Base-by-base conservation (phyloP, 179 eudicot species). In the Spinacia oleracea region DNA sequence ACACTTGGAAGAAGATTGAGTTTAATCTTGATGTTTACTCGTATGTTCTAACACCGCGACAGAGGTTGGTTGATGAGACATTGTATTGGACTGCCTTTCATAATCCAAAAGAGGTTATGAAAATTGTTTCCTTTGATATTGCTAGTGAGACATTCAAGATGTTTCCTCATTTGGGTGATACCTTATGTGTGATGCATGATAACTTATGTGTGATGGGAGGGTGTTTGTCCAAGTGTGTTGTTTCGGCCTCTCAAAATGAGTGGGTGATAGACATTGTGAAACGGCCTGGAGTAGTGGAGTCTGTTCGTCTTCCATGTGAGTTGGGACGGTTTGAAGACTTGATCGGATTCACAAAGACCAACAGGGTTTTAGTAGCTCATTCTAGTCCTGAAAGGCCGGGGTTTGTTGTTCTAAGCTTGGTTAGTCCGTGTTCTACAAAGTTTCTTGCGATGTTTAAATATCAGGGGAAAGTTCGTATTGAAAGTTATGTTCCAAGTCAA, bases 51-150 rank as follows among this genome's bases (percentile, higher is more conserved):
- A 20, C 2, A 1, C 45, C 7, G 58, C 75, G 58, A 21, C 75
- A 68, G 45, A 53, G 46, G 68, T 9, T 78, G 45, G 75, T 70
- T 31, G 23, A 77, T 35, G 73, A 77, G 73, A 77, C 51, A 9
- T 46, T 78, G 31, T 78, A 70, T 40, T 77, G 80, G 74, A 55
- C 29, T 72, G 66, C 55, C 35, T 7, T 21, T 23, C 9, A 23
- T 43, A 68, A 31, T 65, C 55, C 27, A 3, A 27, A 35, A 38
- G 29, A 9, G 56, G 50, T 15, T 6, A 77, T 65, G 56, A 69
- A 77, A 16, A 69, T 77, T 38, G 27, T 69, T 25, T 34, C 55
- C 66, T 77, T 77, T 16, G 80, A 77, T 55, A n/a, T 77, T 21
- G 74, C 55, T 9, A 9, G 2, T 1, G 80, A 68, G 68, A 14